Percentiles rank a stretch among this genome's conserved stretches.
These are phyloP conservation scores for Pseudopediastrum boryanum DNA, from an alignment of 139 green algal species.

Conservation along the genomic window DNA sequence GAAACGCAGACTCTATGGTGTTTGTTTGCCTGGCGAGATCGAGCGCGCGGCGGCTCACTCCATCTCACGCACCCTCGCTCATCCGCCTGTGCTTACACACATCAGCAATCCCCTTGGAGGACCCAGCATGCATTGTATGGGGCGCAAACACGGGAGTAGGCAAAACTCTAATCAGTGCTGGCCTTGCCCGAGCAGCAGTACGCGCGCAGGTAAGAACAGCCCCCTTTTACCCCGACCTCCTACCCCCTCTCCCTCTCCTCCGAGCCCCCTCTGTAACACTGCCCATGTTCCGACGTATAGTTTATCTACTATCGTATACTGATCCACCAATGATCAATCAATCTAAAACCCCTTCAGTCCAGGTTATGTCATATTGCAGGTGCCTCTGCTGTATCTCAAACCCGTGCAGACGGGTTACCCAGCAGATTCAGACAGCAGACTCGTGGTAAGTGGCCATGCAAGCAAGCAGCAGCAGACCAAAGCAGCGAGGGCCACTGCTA, in stretches of 20 bases:
- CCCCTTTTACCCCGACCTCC: not conserved
- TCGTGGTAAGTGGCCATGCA: constrained; percentile 61
- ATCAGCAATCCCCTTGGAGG: too few species aligned
- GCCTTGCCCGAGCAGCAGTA: constrained; percentile 62
- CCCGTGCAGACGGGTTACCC: constrained; percentile 97
- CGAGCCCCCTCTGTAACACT: not conserved
- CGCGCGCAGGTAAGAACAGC: constrained; percentile 29
- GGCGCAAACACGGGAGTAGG: constrained; percentile 94
- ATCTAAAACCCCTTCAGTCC: not conserved
- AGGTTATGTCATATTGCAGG: constrained; percentile 45
- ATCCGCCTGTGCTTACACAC: too few species aligned
- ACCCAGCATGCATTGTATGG: too few species aligned
- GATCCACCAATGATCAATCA: not conserved
- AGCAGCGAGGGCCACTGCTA: too few species aligned
- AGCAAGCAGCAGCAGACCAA: too few species aligned
- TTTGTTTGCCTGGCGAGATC: too few species aligned
- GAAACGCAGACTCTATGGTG: too few species aligned
- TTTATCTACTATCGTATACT: not conserved
- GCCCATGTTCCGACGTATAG: not conserved
- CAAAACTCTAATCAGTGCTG: constrained; percentile 92
- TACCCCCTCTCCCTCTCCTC: not conserved
- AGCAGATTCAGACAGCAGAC: constrained; percentile 73
- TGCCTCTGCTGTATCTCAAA: constrained; percentile 87
- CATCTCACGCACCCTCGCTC: too few species aligned
- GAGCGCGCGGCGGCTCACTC: too few species aligned